A percentile compares a stretch with the other conserved stretches of the same genome.
phyloP scores from a whole-genome alignment of 768 basidiomycete species.

The Botryobasidium botryosum region DNA sequence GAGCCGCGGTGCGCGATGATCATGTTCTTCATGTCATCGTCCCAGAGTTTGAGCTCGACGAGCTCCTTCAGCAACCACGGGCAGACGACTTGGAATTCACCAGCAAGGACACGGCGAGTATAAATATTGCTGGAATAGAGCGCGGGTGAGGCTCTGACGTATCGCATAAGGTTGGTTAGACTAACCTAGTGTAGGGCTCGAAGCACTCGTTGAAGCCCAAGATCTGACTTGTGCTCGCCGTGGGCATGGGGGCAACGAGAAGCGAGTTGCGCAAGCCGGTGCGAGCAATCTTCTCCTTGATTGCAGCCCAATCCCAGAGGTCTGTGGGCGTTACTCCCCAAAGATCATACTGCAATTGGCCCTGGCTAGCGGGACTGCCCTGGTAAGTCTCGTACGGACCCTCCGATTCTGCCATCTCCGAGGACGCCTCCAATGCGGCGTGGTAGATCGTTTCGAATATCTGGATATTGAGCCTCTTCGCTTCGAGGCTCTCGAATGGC shows the following conservation, averaged over 20 bases:
- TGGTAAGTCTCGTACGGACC: constrained; percentile 80
- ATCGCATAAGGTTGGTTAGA: not conserved
- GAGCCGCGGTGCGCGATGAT: constrained; percentile 90
- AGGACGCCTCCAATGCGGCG: constrained; percentile 77
- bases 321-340: constrained; percentile 84
- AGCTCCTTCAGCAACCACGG: constrained; percentile 98
- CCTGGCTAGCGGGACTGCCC: constrained; percentile 79
- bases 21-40: constrained; percentile 98
- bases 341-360: constrained; percentile 83
- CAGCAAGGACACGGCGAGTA: constrained; percentile 95
- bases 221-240: constrained; percentile 96
- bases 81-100: constrained; percentile 98
- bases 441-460: constrained; percentile 99
- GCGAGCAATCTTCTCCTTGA: constrained; percentile 73
- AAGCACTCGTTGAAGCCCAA: constrained; percentile 98
- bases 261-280: constrained; percentile 82
- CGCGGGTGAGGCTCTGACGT: not conserved
- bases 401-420: constrained; percentile 61
- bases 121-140: constrained; percentile 71
- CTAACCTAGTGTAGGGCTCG: constrained; percentile 88
- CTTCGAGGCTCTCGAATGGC: constrained; percentile 84
- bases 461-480: constrained; percentile 76
- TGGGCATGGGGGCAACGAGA: constrained; percentile 93
- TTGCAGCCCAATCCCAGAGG: constrained; percentile 83
- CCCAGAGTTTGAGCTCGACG: constrained; percentile 88